Evolutionary conservation across 2,329 filamentous ascomycete species (phyloP).

Genomic region (Colletotrichum melonis): DNA sequence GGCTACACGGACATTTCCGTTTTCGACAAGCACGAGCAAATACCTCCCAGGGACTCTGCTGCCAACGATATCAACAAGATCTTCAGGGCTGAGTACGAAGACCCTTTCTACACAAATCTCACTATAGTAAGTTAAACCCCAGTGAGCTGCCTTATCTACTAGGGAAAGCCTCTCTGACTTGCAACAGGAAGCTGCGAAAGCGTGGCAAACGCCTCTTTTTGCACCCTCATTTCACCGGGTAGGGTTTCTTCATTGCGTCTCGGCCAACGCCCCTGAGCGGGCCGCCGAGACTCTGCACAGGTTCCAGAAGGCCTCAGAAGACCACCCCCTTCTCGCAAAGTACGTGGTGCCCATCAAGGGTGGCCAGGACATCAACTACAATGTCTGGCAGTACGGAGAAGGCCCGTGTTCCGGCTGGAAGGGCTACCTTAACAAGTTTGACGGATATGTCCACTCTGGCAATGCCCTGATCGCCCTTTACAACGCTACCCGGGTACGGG

Average conservation of each 20-base stretch:
- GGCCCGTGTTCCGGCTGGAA: conserved; percentile 63
- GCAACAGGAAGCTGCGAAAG: conserved; percentile 59
- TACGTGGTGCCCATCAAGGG: conserved; percentile 44
- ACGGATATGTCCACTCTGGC: conserved; percentile 67
- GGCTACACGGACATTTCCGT: conserved; percentile 60
- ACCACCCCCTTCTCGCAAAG: conserved; percentile 44
- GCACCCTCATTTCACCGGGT: conserved; percentile 60
- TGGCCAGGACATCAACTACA: conserved; percentile 52
- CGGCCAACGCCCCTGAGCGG: conserved; percentile 58
- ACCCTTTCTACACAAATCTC: conserved; percentile 65
- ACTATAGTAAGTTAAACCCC: conserved; percentile 53
- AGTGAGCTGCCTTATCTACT: background rate
- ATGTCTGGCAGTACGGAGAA: conserved; percentile 57
- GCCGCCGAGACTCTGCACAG: conserved; percentile 57
- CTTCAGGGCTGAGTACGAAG: conserved; percentile 68
- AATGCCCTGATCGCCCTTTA: conserved; percentile 62
- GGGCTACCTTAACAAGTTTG: conserved; percentile 69
- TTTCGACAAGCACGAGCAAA: conserved; percentile 51
- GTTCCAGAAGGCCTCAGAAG: conserved; percentile 52
- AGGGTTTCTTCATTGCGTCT: conserved; percentile 59
- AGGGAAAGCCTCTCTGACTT: background rate
- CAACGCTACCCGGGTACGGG: conserved; percentile 48
- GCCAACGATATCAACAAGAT: conserved; percentile 73
- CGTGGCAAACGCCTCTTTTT: conserved; percentile 64
- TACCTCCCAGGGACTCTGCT: conserved; percentile 62